phyloP scores from a whole-genome alignment of 129 eudicot species.

The carrot (Daucus carota) region DNA sequence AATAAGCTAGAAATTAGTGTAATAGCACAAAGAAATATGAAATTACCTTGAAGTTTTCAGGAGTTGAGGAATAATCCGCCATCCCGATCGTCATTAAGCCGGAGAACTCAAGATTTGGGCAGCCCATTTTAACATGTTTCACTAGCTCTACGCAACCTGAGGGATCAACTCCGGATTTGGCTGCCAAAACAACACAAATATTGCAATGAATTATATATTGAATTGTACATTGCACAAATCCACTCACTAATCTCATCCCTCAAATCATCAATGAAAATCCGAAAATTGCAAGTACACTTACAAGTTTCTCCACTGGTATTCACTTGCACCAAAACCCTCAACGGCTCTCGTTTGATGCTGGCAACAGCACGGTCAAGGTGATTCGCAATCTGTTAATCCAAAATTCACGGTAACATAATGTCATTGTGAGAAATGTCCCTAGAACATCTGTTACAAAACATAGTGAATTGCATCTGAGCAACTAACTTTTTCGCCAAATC shows the following conservation, averaged over 20 bases:
- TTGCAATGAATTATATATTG: not conserved
- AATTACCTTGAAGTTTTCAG: constrained; percentile 73
- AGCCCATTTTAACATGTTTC: constrained; percentile 55
- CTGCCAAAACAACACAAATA: constrained; percentile 28
- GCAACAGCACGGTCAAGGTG: constrained; percentile 83
- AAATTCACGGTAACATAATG: constrained; percentile 17
- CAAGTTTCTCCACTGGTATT: constrained; percentile 94
- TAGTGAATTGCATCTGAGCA: constrained; percentile 7
- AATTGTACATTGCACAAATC: not conserved
- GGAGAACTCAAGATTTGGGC: constrained; percentile 81
- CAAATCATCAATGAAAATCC: not conserved
- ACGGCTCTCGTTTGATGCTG: constrained; percentile 63
- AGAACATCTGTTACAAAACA: constrained; percentile 19
- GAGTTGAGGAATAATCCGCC: constrained; percentile 93
- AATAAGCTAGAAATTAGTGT: not conserved
- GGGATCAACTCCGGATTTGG: constrained; percentile 86
- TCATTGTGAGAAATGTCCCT: constrained; percentile 19
- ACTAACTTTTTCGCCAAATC: constrained; percentile 1
- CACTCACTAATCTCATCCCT: not conserved
- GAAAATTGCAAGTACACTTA: constrained; percentile 25
- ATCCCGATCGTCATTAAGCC: constrained; percentile 98
- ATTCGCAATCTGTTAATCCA: constrained; percentile 65
- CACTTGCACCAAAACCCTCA: constrained; percentile 89
- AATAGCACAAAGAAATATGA: not conserved
- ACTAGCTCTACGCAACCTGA: constrained; percentile 71